Percentiles rank a stretch among this genome's conserved stretches.
Evolutionary conservation across 1,139 yeast species (phyloP).

Genomic region (Geotrichum bryndzae): DNA sequence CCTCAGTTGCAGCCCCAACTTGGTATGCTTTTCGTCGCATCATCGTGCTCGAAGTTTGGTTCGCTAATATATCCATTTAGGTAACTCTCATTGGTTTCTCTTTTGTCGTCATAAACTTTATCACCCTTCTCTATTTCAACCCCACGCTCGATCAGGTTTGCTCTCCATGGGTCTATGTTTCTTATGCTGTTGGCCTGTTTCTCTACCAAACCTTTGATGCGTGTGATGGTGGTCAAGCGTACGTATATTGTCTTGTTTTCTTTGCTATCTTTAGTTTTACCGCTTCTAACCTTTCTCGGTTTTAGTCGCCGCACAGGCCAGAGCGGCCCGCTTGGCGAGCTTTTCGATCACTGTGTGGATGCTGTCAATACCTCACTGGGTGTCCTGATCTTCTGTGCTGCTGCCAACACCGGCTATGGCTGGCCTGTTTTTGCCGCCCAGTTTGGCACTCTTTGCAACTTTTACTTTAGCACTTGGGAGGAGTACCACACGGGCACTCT

Average conservation of each 20-base stretch:
- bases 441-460: conserved; percentile 69
- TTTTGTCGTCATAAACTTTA: conserved; percentile 60
- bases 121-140: conserved; percentile 65
- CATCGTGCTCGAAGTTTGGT: not conserved
- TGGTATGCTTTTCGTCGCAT: not conserved
- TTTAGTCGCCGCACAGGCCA: conserved; percentile 69
- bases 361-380: conserved; percentile 86
- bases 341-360: conserved; percentile 89
- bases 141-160: conserved; percentile 53
- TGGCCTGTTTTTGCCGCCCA: conserved; percentile 60
- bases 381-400: conserved; percentile 64
- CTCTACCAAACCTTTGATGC: conserved; percentile 95
- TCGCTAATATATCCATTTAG: conserved; percentile 41
- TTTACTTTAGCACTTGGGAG: conserved; percentile 92
- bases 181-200: conserved; percentile 78
- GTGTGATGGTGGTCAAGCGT: conserved; percentile 91
- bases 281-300: not conserved
- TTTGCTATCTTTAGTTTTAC: not conserved
- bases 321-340: conserved; percentile 89
- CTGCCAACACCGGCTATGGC: conserved; percentile 65
- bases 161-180: conserved; percentile 79
- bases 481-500: conserved; percentile 86
- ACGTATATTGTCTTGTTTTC: conserved; percentile 29
- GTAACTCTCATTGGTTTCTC: conserved; percentile 74
- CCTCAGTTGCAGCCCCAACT: not conserved